Base-by-base conservation (phyloP, 2,329 filamentous ascomycete species). In the Ceratocystis diversiconidia region DNA sequence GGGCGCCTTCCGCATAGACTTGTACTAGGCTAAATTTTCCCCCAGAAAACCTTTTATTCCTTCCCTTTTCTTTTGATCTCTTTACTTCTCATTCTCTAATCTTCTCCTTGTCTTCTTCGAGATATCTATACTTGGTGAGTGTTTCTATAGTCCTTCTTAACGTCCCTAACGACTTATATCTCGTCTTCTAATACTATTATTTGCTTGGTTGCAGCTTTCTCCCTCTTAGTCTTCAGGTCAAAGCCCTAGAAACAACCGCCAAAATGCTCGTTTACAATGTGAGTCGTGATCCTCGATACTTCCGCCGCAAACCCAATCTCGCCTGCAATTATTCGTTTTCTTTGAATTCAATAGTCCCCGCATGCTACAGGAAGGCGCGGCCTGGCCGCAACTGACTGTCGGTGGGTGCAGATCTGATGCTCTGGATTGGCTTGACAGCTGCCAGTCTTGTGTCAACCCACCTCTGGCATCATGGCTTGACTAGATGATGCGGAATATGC, bases 201-300 rank as follows among this genome's bases (percentile, higher is more conserved):
- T 17, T 30, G 3, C 44, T 62, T 62, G 5, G 41, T 10, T 55
- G 15, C 28, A 52, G 30, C 55, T 44, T 61, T 36, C 22, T 19
- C 32, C 36, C 48, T 61, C n/a, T 36, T 50, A 41, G 25, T 65
- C 57, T 55, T 41, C 36, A 41, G 12, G 10, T 6, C 63, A 68
- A 65, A 68, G 44, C 25, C 25, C 55, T 46, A 32, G 59, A 32
- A 44, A 63, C 44, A 72, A 74, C 75, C 77, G 77, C 73, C 82
- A 87, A 78, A 73, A 90, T 90, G 87, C 81, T 88, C 75, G 88
- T 90, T 74, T 89, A 76, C 84, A 85, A 80, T 78, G 86, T 88
- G 76, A 68, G 79, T 72, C 50, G 28, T 60, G 10, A 36, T 6
- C 62, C n/a, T 36, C 46, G 1, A 43, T 46, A n/a, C 30, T 5